These are phyloP conservation scores for Penicillium dipodomyicola DNA, from an alignment of 495 filamentous ascomycete species.

Conservation along the genomic window DNA sequence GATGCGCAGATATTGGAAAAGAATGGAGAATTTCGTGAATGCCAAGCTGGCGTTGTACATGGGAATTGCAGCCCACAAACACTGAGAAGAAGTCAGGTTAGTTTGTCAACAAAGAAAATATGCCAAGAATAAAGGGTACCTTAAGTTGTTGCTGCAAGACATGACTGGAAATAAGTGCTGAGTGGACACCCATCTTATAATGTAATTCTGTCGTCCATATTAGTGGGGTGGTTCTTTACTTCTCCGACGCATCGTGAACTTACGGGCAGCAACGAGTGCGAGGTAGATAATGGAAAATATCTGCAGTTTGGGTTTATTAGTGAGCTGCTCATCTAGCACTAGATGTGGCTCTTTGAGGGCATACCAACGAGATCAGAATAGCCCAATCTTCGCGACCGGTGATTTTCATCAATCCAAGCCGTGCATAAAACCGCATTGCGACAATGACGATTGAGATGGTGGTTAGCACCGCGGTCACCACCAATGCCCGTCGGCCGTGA, in stretches of 20 bases:
- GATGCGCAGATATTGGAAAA: constrained; percentile 50
- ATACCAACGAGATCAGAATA: constrained; percentile 33
- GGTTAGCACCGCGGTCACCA: constrained; percentile 38
- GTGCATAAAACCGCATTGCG: constrained; percentile 36
- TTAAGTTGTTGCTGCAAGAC: constrained; percentile 33
- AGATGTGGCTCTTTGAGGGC: not conserved
- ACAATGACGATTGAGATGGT: constrained; percentile 28
- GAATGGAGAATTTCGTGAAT: constrained; percentile 48
- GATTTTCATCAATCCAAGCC: constrained; percentile 35
- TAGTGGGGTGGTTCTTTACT: not conserved
- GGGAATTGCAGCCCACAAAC: constrained; percentile 42
- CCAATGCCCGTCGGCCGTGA: constrained; percentile 35
- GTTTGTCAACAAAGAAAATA: not conserved
- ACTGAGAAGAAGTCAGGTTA: constrained; percentile 16
- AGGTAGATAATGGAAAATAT: constrained; percentile 35
- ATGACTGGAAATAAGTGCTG: constrained; percentile 16
- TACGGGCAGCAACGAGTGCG: constrained; percentile 35
- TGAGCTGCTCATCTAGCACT: not conserved
- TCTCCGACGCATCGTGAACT: constrained; percentile 4
- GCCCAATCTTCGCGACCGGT: constrained; percentile 41
- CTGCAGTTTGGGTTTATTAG: not conserved
- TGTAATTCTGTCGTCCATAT: constrained; percentile 27
- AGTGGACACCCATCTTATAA: constrained; percentile 34
- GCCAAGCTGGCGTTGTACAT: constrained; percentile 41
- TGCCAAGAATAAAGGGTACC: constrained; percentile 15